Percentiles rank a stretch among this genome's conserved stretches.
Evolutionary conservation across 108 stramenopile species (phyloP).

Genomic region (Epipyxis sp.): DNA sequence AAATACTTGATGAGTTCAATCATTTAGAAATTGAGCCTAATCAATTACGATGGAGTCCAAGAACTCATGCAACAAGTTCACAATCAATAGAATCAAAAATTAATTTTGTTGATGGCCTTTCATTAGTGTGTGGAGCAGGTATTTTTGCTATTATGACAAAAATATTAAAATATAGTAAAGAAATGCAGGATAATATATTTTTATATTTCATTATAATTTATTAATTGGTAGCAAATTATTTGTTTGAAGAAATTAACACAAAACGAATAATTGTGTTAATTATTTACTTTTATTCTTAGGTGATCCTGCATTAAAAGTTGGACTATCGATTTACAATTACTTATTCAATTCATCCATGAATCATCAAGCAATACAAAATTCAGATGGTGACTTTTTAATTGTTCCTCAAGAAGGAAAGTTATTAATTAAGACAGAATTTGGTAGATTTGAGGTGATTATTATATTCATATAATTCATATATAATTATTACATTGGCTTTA

Average conservation of each 20-base stretch:
- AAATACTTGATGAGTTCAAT: background rate
- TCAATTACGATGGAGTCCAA: constrained; percentile 79
- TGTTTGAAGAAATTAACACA: too few relatives aligned
- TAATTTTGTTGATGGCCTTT: constrained; percentile 25
- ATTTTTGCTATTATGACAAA: too few relatives aligned
- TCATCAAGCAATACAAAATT: constrained; percentile 64
- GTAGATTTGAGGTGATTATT: background rate
- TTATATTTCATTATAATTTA: too few relatives aligned
- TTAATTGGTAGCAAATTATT: too few relatives aligned
- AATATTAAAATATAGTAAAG: too few relatives aligned
- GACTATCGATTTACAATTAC: constrained; percentile 75
- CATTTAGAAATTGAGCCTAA: constrained; percentile 65
- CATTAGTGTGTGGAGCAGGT: constrained; percentile 5
- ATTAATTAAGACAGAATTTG: constrained; percentile 5
- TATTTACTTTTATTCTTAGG: constrained; percentile 66
- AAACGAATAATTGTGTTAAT: too few relatives aligned
- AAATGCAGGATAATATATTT: too few relatives aligned
- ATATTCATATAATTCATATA: too few relatives aligned
- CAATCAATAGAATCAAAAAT: constrained; percentile 1
- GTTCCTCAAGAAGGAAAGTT: constrained; percentile 67
- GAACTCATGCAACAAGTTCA: constrained; percentile 34
- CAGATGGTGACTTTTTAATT: constrained; percentile 86
- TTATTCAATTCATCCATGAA: constrained; percentile 65
- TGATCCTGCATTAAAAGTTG: constrained; percentile 63
- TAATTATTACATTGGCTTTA: too few relatives aligned